Percentiles rank a stretch among this genome's conserved stretches.
These are phyloP conservation scores for Trichosporon ovoides DNA, from an alignment of 1,284 basidiomycete genomes.

Conservation along the genomic window DNA sequence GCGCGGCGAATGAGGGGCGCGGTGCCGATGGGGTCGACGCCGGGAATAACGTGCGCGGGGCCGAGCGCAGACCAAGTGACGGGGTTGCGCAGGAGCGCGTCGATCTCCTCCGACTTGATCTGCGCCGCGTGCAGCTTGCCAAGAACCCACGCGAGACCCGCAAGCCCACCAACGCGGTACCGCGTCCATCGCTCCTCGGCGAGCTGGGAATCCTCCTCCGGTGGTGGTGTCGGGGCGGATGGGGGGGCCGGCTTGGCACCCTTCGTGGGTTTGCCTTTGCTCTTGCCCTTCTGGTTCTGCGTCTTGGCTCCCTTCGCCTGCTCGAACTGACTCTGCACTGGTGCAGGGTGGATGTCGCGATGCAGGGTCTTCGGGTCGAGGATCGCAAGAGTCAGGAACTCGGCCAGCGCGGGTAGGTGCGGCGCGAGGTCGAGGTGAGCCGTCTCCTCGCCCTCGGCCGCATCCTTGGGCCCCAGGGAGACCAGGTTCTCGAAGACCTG, in stretches of 20 bases:
- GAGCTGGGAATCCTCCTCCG: slow-evolving; percentile 31
- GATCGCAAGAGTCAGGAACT: slow-evolving; percentile 51
- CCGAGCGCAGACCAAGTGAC: slow-evolving; percentile 38
- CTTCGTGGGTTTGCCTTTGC: slow-evolving; percentile 12
- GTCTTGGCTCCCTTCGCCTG: slow-evolving; percentile 20
- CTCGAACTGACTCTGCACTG: slow-evolving; percentile 28
- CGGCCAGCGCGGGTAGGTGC: slow-evolving; percentile 42
- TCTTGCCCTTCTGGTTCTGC: slow-evolving; percentile 17
- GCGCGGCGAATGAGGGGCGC: slow-evolving; percentile 43
- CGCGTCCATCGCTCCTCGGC: slow-evolving; percentile 65
- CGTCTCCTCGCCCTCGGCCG: slow-evolving; percentile 6
- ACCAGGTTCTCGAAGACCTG: slow-evolving; percentile 34
- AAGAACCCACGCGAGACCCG: slow-evolving; percentile 58
- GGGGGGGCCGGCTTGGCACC: slow-evolving; percentile 15
- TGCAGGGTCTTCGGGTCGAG: slow-evolving; percentile 66
- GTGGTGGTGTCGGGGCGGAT: slow-evolving; percentile 15
- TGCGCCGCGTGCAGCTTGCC: slow-evolving; percentile 25
- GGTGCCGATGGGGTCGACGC: slow-evolving; percentile 17
- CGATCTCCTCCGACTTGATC: slow-evolving; percentile 25
- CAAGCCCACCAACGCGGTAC: slow-evolving; percentile 65
- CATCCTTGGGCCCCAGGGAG: slow-evolving; percentile 15
- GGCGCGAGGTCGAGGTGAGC: slow-evolving; percentile 45
- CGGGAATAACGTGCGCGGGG: slow-evolving; percentile 6
- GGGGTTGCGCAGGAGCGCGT: slow-evolving; percentile 31
- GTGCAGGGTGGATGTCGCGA: slow-evolving; percentile 61